phyloP scores from a whole-genome alignment of 129 eudicot genomes.

The Centrapalus pauciflorus region DNA sequence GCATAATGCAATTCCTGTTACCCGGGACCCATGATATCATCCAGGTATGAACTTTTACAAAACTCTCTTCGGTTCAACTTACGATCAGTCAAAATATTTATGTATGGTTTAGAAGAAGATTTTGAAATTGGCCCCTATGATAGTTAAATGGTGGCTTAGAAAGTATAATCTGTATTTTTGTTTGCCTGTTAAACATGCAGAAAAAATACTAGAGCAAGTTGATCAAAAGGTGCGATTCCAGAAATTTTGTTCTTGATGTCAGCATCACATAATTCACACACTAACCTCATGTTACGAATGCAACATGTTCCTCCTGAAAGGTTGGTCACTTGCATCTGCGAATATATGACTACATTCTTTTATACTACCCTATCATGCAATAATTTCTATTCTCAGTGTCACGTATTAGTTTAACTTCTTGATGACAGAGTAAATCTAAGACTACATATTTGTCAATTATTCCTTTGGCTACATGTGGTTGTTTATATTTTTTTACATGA shows the following conservation, averaged over 20 bases:
- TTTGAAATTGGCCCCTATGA: neutral
- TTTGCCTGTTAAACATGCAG: constrained; percentile 39
- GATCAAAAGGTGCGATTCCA: constrained; percentile 59
- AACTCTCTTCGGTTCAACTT: too few relatives aligned
- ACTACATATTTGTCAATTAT: too few relatives aligned
- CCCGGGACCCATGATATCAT: constrained; percentile 32
- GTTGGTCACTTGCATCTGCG: constrained; percentile 31
- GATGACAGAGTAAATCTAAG: too few relatives aligned
- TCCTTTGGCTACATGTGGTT: too few relatives aligned
- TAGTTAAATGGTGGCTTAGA: neutral
- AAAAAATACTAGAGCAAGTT: constrained; percentile 79
- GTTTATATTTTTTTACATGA: neutral
- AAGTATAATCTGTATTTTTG: neutral
- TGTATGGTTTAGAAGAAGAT: too few relatives aligned
- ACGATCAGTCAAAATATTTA: too few relatives aligned
- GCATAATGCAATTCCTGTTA: constrained; percentile 33
- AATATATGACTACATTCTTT: neutral
- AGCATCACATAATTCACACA: constrained; percentile 80
- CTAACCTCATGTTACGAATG: constrained; percentile 78
- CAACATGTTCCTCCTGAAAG: constrained; percentile 73
- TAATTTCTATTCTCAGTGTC: neutral
- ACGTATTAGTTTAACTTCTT: neutral
- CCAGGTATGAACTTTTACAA: constrained; percentile 18
- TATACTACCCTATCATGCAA: neutral
- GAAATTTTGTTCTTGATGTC: constrained; percentile 69